Evolutionary conservation across 176 grass and related monocot species (phyloP), one percentile per base, ranked within the genome.

Genomic region (Bonia amplexicaulis): DNA sequence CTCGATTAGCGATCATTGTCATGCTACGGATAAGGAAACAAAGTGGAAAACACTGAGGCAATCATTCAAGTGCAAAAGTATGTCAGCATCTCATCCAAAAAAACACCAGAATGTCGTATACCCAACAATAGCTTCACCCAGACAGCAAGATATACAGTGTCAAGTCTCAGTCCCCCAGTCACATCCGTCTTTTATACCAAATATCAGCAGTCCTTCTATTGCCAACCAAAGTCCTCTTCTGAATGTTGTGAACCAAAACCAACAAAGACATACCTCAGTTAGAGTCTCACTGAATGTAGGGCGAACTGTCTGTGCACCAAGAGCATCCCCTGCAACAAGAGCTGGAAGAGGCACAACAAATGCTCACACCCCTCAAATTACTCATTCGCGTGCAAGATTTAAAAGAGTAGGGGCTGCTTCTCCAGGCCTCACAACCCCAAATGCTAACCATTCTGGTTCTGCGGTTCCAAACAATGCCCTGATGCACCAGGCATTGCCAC

Each of bases 21-120:
- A 99, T 84, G 91, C 97, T 76, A 96, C 88, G 5, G 93, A 99
- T 77, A 94, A 96, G 88, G 86, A 89, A 58, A 22, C 42, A 58
- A 86, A 46, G 48, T 99, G 93, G 93, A 92, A 80, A 86, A 15
- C 49, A 52, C 51, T 89, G 31, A 96, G 97, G 71, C 82, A 91
- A 54, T 37, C 47, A 85, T 92, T 88, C 62, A 96, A 84, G 73
- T n/a, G 42, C 64, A 87, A 78, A 54, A 79, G 47, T 27, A 16
- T 71, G 57, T 62, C 84, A 48, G 53, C 80, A 76, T 77, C 88
- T 79, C 62, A 55, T 74, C 83, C 72, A 85, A 85, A 54, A 60
- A 87, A 91, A 40, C 40, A 42, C 47, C 82, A 80, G 39, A 87
- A 80, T 84, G 64, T 12, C 11, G 6, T 42, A 7, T 71, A 42